Conservation (phyloP, 2,329 filamentous ascomycete species). For the Pleurostoma richardsiae region DNA sequence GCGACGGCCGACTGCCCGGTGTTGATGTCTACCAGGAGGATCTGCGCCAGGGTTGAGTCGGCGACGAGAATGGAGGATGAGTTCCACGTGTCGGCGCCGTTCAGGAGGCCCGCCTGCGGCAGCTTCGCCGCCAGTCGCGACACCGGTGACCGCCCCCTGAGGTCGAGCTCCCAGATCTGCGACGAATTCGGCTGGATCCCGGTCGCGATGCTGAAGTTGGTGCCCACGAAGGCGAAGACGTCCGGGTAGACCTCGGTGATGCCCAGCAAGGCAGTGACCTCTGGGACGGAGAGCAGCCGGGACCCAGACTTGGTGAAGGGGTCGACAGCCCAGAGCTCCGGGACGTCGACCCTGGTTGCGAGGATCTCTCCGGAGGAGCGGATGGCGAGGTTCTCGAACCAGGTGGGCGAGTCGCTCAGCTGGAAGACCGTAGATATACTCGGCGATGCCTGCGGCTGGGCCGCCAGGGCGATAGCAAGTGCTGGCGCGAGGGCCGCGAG, state of each 20-base stretch:
- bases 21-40: not conserved
- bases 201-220: not conserved
- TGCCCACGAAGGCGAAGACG: not conserved
- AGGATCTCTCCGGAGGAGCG: constrained; percentile 7
- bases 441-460: no score
- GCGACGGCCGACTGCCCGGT: not conserved
- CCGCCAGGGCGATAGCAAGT: no score
- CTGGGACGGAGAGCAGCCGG: not conserved
- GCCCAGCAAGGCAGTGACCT: not conserved
- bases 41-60: not conserved
- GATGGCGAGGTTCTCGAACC: constrained; percentile 6
- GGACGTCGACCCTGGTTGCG: constrained; percentile 3
- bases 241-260: constrained; percentile 1
- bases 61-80: not conserved
- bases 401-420: not conserved
- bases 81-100: not conserved
- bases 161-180: not conserved
- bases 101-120: not conserved
- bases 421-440: no score
- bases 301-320: not conserved
- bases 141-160: not conserved
- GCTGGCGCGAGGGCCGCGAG: no score
- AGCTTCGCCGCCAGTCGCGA: not conserved
- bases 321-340: constrained; percentile 1
- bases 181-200: constrained; percentile 1